Evolutionary conservation across 1,284 basidiomycete genomes (phyloP), one percentile per base, ranked within the genome.

Genomic region (Exsudoporus floridanus): DNA sequence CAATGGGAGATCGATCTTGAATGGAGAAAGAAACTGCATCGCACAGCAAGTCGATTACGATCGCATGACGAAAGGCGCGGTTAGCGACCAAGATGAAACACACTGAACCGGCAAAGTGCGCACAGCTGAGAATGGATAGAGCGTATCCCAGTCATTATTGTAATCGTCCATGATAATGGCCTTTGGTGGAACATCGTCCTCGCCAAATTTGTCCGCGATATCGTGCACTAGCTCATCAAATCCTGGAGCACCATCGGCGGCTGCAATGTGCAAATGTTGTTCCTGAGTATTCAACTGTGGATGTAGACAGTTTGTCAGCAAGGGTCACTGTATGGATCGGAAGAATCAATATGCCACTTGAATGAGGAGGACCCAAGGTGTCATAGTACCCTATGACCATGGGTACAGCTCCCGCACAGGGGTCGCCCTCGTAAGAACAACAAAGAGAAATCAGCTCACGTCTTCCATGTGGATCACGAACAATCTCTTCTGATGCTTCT

Each of bases 401-500:
- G 28, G 27, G 23, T 23, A 28, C 33, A 7, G 18, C 27, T 7
- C 23, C 23, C 23, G 9, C 23, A 18, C 40, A 13, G n/a, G 8
- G 19, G 25, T 44, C 6, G 18, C 16, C 21, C 21, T 9, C 13
- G 16, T 10, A 19, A 33, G 38, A 37, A 44, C 14, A 18, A 6
- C 8, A 36, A 30, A 1, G 6, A 5, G 13, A 30, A 41, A 41
- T 40, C 9, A 7, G 73, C 85, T 61, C 61, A 92, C 91, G 69
- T 98, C 95, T 72, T 96, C 93, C 60, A 86, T 80, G 67, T 94
- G 89, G 52, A 98, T 74, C 21, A 95, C 79, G 61, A 91, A 94
- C 39, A 97, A 59, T 47, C 96, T 77, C 71, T 94, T 94, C 56
- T 95, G 96, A 68, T 98, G 95, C 75, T 83, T 83, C 13, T 65